A percentile compares a stretch with the other conserved stretches of the same genome.
These are phyloP conservation scores for Epichloe amarillans DNA, from an alignment of 2,329 filamentous ascomycete genomes.

Conservation along the genomic window DNA sequence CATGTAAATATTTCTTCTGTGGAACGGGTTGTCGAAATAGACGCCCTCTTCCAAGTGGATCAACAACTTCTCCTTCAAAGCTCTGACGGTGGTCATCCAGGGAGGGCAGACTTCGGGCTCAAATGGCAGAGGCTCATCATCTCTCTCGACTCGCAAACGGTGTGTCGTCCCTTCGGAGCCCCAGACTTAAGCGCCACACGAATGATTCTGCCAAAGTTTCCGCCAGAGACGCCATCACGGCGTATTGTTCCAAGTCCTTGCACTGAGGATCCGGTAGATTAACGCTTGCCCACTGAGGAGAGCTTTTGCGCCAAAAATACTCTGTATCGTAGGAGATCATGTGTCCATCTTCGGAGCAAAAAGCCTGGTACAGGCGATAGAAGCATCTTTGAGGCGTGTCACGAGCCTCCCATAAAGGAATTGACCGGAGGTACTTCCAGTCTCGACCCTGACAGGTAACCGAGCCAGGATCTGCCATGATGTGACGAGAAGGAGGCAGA, in stretches of 20 bases:
- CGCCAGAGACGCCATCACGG: slow-evolving; percentile 12
- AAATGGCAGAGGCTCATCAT: slow-evolving; percentile 1
- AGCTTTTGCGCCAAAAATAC: slow-evolving; percentile 14
- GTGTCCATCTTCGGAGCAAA: slow-evolving; percentile 13
- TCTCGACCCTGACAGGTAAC: slow-evolving; percentile 5
- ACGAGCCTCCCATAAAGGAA: slow-evolving; percentile 10
- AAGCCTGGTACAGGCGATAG: slow-evolving; percentile 16
- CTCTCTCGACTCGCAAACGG: neutral
- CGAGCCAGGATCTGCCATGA: slow-evolving; percentile 6
- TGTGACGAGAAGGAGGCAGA: slow-evolving; percentile 5
- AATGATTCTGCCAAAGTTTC: slow-evolving; percentile 13
- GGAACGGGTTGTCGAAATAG: slow-evolving; percentile 7
- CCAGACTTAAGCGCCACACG: slow-evolving; percentile 13
- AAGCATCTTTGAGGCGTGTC: slow-evolving; percentile 15
- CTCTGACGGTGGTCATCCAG: slow-evolving; percentile 4
- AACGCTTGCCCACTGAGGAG: slow-evolving; percentile 9
- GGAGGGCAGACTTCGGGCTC: slow-evolving; percentile 2
- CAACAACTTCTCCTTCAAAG: slow-evolving; percentile 3
- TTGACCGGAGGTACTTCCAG: slow-evolving; percentile 6
- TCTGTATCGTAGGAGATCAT: slow-evolving; percentile 15
- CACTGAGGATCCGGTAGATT: slow-evolving; percentile 10
- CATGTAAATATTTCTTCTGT: slow-evolving; percentile 7
- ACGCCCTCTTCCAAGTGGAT: neutral
- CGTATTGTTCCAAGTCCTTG: slow-evolving; percentile 12
- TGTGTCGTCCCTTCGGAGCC: slow-evolving; percentile 8